Conservation (phyloP, 495 filamentous ascomycete genomes). For the Clavariopsis aquatica region DNA sequence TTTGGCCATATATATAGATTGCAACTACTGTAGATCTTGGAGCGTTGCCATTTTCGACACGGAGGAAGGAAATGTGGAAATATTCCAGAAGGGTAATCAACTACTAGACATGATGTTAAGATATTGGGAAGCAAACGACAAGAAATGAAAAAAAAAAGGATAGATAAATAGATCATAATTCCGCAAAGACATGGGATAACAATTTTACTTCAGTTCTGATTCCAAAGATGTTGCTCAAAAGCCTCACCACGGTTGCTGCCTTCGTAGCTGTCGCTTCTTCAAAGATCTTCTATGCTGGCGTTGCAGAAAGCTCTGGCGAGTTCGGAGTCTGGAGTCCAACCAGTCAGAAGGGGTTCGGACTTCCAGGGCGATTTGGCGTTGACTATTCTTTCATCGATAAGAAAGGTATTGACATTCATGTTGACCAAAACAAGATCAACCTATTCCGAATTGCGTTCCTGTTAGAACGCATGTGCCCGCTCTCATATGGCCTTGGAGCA, state of each 20-base stretch:
- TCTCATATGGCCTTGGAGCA: slow-evolving; percentile 51
- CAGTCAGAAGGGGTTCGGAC: slow-evolving; percentile 47
- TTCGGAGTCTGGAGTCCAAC: slow-evolving; percentile 53
- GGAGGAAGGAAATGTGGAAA: neutral
- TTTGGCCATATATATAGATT: slow-evolving; percentile 4
- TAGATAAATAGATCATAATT: neutral
- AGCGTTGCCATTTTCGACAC: slow-evolving; percentile 9
- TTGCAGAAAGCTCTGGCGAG: slow-evolving; percentile 56
- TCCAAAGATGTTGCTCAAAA: slow-evolving; percentile 26
- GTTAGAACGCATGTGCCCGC: slow-evolving; percentile 57
- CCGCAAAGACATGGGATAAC: neutral
- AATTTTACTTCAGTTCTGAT: neutral
- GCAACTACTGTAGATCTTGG: slow-evolving; percentile 6
- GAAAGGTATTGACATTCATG: slow-evolving; percentile 50
- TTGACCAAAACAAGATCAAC: slow-evolving; percentile 54
- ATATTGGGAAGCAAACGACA: neutral
- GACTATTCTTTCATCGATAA: slow-evolving; percentile 56
- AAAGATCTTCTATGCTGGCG: slow-evolving; percentile 57
- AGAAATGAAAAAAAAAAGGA: neutral
- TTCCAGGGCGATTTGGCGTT: slow-evolving; percentile 54
- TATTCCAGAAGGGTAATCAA: slow-evolving; percentile 1
- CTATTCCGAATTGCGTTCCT: slow-evolving; percentile 57
- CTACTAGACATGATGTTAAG: neutral
- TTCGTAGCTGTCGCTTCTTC: slow-evolving; percentile 47
- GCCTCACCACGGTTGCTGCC: slow-evolving; percentile 30